phyloP scores from a whole-genome alignment of 352 stramenopile species.

The Phytophthora aleatoria region DNA sequence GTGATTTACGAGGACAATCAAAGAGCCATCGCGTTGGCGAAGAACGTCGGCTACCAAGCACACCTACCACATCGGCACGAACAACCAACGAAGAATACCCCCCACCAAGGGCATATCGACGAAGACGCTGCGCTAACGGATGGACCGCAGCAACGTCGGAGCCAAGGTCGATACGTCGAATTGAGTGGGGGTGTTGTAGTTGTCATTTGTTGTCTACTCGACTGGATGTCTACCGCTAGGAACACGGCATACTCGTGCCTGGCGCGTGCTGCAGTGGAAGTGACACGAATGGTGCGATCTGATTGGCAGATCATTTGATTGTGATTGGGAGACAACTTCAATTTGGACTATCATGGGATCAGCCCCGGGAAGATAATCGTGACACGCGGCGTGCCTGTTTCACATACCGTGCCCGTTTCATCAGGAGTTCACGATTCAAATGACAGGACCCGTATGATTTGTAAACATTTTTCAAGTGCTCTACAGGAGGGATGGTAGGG shows the following conservation, averaged over 20 bases:
- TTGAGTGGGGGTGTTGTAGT: slow-evolving; percentile 21
- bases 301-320: not conserved
- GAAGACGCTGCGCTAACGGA: slow-evolving; percentile 23
- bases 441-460: not conserved
- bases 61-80: slow-evolving; percentile 34
- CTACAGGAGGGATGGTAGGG: too few relatives aligned
- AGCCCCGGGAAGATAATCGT: not conserved
- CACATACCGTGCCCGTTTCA: not conserved
- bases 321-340: not conserved
- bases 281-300: not conserved
- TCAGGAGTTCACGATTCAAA: not conserved
- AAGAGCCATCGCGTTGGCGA: slow-evolving; percentile 24
- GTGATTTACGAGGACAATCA: slow-evolving; percentile 32
- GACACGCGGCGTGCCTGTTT: not conserved
- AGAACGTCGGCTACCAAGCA: slow-evolving; percentile 30
- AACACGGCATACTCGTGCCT: not conserved
- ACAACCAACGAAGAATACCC: slow-evolving; percentile 18
- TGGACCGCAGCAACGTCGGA: slow-evolving; percentile 4
- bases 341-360: not conserved
- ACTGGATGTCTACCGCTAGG: not conserved
- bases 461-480: too few relatives aligned
- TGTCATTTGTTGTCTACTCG: slow-evolving; percentile 11
- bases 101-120: slow-evolving; percentile 1
- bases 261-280: not conserved
- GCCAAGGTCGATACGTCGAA: slow-evolving; percentile 6